Evolutionary conservation across 176 grass and related monocot genomes (phyloP).

Genomic region (Bromus sterilis): DNA sequence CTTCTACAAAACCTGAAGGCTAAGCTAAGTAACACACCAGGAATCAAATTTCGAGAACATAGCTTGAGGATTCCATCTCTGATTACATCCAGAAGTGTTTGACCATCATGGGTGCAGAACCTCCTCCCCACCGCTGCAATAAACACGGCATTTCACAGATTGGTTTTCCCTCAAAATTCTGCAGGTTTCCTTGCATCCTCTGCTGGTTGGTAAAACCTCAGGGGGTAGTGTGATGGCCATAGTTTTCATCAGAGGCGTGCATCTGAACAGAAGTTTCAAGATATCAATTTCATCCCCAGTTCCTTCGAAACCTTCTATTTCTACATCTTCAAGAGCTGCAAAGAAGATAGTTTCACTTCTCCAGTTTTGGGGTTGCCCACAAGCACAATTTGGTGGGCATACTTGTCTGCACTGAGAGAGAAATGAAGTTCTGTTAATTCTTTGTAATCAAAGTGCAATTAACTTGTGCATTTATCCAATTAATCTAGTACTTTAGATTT

Average conservation of each 20-base stretch:
- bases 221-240: background rate
- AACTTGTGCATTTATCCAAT: background rate
- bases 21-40: background rate
- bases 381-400: background rate
- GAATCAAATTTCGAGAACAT: background rate
- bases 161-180: background rate
- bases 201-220: too few relatives aligned
- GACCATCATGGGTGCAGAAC: background rate
- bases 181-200: background rate
- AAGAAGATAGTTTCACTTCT: background rate
- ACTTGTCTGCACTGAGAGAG: background rate
- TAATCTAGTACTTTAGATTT: background rate
- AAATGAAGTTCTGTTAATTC: background rate
- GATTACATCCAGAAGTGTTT: too few relatives aligned
- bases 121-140: too few relatives aligned
- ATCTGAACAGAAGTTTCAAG: background rate
- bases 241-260: background rate
- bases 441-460: background rate
- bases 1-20: background rate
- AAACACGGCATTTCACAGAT: background rate
- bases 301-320: background rate
- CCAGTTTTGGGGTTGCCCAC: background rate
- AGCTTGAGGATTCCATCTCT: background rate
- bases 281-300: background rate
- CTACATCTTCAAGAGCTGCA: background rate